Evolutionary conservation across 306 rosid genomes (phyloP).

Genomic region (Inga laurina): DNA sequence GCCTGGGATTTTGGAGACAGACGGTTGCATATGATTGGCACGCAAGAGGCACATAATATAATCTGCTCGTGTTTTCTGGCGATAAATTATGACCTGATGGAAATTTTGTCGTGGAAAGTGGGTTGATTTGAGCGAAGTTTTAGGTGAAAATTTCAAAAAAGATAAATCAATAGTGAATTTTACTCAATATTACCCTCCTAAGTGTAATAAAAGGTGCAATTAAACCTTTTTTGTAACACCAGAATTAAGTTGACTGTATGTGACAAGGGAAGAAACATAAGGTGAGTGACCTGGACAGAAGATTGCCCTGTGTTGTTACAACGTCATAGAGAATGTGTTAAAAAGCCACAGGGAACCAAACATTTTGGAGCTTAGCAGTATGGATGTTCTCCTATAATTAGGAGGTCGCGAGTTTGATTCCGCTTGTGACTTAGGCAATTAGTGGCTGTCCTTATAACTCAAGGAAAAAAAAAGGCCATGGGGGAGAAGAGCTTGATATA

Average conservation of each 20-base stretch:
- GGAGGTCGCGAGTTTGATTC: too few species aligned
- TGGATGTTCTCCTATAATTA: too few species aligned
- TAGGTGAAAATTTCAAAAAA: background rate
- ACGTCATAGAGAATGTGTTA: background rate
- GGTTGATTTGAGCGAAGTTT: background rate
- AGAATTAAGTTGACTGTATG: too few species aligned
- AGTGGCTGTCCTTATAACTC: too few species aligned
- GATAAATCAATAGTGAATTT: too few species aligned
- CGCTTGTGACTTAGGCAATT: too few species aligned
- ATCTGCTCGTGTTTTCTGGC: background rate
- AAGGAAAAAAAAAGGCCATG: background rate
- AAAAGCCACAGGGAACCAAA: background rate
- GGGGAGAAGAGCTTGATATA: too few species aligned
- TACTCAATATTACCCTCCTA: too few species aligned
- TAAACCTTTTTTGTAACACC: too few species aligned
- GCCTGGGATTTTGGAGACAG: background rate
- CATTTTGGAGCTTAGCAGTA: fast-evolving
- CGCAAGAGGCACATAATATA: background rate
- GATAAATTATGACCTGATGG: background rate
- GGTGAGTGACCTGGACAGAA: background rate
- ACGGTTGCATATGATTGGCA: conserved; percentile 15
- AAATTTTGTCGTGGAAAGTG: too few species aligned
- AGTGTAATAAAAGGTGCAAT: too few species aligned
- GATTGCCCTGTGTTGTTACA: background rate
- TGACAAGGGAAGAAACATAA: background rate